A percentile compares a stretch with the other conserved stretches of the same genome.
phyloP scores from a whole-genome alignment of 179 eudicot genomes.

The Patellifolia procumbens region DNA sequence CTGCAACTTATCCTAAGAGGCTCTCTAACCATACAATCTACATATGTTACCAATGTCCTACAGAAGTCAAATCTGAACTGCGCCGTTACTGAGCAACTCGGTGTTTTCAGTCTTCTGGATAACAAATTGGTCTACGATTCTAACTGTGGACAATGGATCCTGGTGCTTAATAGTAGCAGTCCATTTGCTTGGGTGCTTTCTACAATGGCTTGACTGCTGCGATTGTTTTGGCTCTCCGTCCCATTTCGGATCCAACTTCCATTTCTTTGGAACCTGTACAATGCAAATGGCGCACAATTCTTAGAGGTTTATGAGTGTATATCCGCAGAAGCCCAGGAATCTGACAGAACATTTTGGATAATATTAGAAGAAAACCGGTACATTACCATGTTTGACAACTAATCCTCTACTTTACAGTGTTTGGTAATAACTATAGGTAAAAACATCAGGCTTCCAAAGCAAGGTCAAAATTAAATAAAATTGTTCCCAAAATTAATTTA shows the following conservation, averaged over 20 bases:
- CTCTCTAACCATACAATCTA: conserved; percentile 22
- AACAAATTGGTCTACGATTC: conserved; percentile 75
- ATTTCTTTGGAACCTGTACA: conserved; percentile 89
- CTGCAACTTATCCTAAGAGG: conserved; percentile 21
- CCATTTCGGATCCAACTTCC: conserved; percentile 95
- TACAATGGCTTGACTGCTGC: conserved; percentile 49
- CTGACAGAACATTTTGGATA: no score
- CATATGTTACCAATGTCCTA: conserved; percentile 1
- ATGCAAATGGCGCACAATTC: neutral
- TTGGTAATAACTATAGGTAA: no score
- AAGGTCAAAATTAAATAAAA: no score
- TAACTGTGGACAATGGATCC: conserved; percentile 79
- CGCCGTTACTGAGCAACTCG: conserved; percentile 34
- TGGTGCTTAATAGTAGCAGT: conserved; percentile 61
- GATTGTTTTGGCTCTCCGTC: conserved; percentile 65
- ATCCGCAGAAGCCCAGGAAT: no score
- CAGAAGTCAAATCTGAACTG: conserved; percentile 11
- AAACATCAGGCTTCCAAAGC: no score
- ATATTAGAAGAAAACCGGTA: no score
- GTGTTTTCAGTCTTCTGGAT: conserved; percentile 36
- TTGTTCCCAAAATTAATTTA: no score
- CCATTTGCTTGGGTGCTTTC: conserved; percentile 87
- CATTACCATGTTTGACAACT: no score
- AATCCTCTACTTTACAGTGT: no score
- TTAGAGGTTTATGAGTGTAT: neutral